phyloP scores from a whole-genome alignment of 1,284 basidiomycete genomes.

The Prillingera fragicola region DNA sequence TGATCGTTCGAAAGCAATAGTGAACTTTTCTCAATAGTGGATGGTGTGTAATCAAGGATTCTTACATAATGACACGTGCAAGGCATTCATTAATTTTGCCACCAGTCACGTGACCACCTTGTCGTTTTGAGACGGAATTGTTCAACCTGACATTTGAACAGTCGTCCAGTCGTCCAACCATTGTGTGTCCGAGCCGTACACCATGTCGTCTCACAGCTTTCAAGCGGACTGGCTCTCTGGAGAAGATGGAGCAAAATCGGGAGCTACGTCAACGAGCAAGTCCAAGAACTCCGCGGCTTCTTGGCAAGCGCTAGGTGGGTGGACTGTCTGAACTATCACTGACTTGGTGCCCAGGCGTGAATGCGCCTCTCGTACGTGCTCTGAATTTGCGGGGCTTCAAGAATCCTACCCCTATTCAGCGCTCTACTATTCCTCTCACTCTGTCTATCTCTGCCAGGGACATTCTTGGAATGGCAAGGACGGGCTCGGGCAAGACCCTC shows the following conservation, averaged over 20 bases:
- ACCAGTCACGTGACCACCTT: too few relatives aligned
- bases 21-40: too few relatives aligned
- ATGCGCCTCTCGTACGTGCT: slow-evolving; percentile 75
- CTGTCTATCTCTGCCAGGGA: slow-evolving; percentile 82
- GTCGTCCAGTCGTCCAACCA: too few relatives aligned
- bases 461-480: slow-evolving; percentile 96
- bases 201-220: slow-evolving; percentile 5
- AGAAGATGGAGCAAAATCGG: background rate
- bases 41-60: too few relatives aligned
- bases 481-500: slow-evolving; percentile 95
- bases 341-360: slow-evolving; percentile 58
- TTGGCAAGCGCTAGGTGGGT: slow-evolving; percentile 36
- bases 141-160: too few relatives aligned
- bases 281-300: slow-evolving; percentile 11
- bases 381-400: slow-evolving; percentile 90
- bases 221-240: slow-evolving; percentile 12
- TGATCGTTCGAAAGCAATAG: too few relatives aligned
- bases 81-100: too few relatives aligned
- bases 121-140: too few relatives aligned
- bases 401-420: slow-evolving; percentile 93
- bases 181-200: too few relatives aligned
- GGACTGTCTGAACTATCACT: slow-evolving; percentile 1
- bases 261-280: background rate
- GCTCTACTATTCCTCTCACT: slow-evolving; percentile 79
- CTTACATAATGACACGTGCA: too few relatives aligned